phyloP scores from a whole-genome alignment of 768 basidiomycete species.

The Dentipellis fragilis region DNA sequence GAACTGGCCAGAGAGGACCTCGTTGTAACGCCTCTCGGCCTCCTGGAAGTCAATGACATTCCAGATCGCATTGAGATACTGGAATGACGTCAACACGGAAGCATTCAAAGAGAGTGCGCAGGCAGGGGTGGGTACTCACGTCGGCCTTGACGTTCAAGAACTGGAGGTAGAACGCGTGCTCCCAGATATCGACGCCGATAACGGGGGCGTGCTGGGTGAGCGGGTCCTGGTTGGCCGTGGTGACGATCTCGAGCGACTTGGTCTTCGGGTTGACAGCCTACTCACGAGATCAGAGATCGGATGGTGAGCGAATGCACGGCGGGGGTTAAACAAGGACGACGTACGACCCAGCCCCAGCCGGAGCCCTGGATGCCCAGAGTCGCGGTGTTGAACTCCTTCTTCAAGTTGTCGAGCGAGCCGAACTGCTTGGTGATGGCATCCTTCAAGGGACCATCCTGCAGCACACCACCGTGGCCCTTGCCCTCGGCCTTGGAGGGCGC shows the following conservation, averaged over 20 bases:
- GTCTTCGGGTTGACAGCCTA: slow-evolving; percentile 61
- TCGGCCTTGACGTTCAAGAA: slow-evolving; percentile 92
- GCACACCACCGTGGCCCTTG: slow-evolving; percentile 40
- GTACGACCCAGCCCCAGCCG: slow-evolving; percentile 96
- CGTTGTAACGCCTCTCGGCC: slow-evolving; percentile 53
- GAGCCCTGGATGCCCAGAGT: slow-evolving; percentile 93
- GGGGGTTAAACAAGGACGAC: slow-evolving; percentile 14
- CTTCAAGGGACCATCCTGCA: slow-evolving; percentile 60
- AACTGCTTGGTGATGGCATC: slow-evolving; percentile 72
- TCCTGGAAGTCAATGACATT: slow-evolving; percentile 93
- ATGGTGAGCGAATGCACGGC: not conserved
- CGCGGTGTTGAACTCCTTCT: slow-evolving; percentile 75
- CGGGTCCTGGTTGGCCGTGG: slow-evolving; percentile 96
- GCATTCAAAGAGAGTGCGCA: not conserved
- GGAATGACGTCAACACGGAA: slow-evolving; percentile 2
- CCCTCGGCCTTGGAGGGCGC: slow-evolving; percentile 59
- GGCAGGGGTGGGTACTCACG: no score
- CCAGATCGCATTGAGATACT: slow-evolving; percentile 96
- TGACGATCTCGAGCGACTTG: slow-evolving; percentile 79
- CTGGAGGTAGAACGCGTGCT: slow-evolving; percentile 52
- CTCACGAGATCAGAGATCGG: not conserved
- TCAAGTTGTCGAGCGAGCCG: slow-evolving; percentile 78
- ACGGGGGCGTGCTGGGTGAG: slow-evolving; percentile 80
- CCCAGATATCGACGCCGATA: slow-evolving; percentile 97
- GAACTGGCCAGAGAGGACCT: slow-evolving; percentile 18